phyloP scores from a whole-genome alignment of 2,329 filamentous ascomycete genomes.

The Talaromyces sp. region DNA sequence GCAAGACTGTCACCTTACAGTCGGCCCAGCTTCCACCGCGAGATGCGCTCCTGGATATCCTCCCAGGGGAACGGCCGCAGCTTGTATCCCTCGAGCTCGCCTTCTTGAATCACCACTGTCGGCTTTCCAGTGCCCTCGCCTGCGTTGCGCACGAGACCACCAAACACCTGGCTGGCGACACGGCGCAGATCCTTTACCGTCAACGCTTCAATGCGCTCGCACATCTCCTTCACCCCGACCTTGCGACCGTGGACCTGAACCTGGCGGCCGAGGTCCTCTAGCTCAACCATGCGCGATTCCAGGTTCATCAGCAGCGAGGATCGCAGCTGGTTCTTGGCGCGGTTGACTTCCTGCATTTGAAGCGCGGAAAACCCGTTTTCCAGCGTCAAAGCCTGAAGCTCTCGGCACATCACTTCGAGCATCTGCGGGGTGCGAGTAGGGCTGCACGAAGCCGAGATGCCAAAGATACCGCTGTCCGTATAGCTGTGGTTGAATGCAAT shows the following conservation, averaged over 20 bases:
- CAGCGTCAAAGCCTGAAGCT: slow-evolving; percentile 72
- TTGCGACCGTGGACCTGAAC: slow-evolving; percentile 96
- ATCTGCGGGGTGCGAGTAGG: slow-evolving; percentile 74
- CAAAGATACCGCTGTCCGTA: slow-evolving; percentile 91
- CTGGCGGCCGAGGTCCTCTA: slow-evolving; percentile 90
- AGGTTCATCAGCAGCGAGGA: slow-evolving; percentile 93
- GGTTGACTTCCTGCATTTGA: slow-evolving; percentile 70
- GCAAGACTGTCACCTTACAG: slow-evolving; percentile 32
- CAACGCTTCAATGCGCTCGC: slow-evolving; percentile 73
- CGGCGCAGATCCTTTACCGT: slow-evolving; percentile 75
- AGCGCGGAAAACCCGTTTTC: slow-evolving; percentile 70
- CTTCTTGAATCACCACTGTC: slow-evolving; percentile 92
- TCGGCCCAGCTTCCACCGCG: slow-evolving; percentile 74
- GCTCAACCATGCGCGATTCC: slow-evolving; percentile 92
- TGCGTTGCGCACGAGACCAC: slow-evolving; percentile 67
- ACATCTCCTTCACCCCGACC: slow-evolving; percentile 91
- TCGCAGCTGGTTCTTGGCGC: slow-evolving; percentile 94
- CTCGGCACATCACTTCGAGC: slow-evolving; percentile 92
- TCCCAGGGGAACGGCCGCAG: slow-evolving; percentile 72
- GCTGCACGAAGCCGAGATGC: slow-evolving; percentile 80
- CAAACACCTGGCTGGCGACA: slow-evolving; percentile 73
- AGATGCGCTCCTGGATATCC: slow-evolving; percentile 82
- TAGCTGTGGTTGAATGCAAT: slow-evolving; percentile 97
- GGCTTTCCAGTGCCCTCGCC: slow-evolving; percentile 80
- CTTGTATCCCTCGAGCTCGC: slow-evolving; percentile 65